A percentile compares a stretch with the other conserved stretches of the same genome.
Conservation (phyloP, 73 alveolate species). For the Paraurostyla sp. region DNA sequence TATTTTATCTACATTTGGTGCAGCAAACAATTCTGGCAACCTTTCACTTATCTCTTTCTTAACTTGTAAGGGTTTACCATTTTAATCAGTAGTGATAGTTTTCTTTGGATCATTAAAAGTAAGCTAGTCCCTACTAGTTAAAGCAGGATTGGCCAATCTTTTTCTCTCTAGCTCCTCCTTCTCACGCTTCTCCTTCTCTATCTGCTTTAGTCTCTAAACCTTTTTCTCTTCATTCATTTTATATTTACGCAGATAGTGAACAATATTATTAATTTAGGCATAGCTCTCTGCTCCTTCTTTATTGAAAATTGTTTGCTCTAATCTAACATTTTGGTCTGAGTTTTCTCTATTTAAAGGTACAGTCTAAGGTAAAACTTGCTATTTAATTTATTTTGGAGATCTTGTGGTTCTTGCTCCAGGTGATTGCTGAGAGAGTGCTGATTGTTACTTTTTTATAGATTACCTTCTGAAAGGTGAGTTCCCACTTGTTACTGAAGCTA, state of each 20-base stretch:
- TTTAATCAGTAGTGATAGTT: neutral
- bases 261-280: neutral
- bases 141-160: neutral
- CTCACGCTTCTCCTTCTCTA: neutral
- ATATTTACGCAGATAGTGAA: neutral
- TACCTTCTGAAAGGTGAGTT: too few relatives aligned
- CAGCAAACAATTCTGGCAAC: neutral
- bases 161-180: neutral
- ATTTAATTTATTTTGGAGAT: neutral
- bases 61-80: neutral
- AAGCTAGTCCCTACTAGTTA: neutral
- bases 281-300: conserved; percentile 26
- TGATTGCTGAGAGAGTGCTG: too few relatives aligned
- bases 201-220: neutral
- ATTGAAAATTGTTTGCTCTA: neutral
- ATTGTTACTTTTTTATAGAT: too few relatives aligned
- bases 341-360: neutral
- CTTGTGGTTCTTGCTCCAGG: neutral
- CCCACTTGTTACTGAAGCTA: too few relatives aligned
- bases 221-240: neutral
- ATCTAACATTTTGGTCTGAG: neutral
- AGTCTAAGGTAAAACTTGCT: neutral
- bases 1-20: neutral
- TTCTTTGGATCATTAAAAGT: neutral
- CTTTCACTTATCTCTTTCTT: neutral